Evolutionary conservation across 2,329 filamentous ascomycete genomes (phyloP).

Genomic region (Penicillium polonicum): DNA sequence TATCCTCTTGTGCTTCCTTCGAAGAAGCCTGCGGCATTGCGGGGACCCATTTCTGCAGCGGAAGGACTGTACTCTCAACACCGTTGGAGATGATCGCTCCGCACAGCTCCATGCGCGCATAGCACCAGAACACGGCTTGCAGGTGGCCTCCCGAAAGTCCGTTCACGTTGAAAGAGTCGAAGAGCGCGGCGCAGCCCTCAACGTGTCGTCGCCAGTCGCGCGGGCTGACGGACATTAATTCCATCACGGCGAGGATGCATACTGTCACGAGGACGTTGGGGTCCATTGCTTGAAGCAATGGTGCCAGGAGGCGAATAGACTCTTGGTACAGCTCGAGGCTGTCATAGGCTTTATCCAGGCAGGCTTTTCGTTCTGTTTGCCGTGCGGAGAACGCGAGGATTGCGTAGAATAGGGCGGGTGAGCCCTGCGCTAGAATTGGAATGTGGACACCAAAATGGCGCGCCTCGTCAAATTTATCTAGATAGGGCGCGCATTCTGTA

Average conservation of each 20-base stretch:
- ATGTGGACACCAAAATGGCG: conserved; percentile 53
- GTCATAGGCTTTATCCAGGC: conserved; percentile 45
- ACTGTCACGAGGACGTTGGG: conserved; percentile 53
- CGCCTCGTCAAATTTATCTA: conserved; percentile 56
- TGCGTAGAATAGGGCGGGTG: conserved; percentile 48
- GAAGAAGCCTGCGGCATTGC: conserved; percentile 31
- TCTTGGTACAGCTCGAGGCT: conserved; percentile 54
- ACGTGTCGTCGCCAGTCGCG: conserved; percentile 56
- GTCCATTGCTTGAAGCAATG: conserved; percentile 48
- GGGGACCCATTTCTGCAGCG: conserved; percentile 50
- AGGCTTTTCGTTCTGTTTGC: conserved; percentile 51
- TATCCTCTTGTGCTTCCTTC: conserved; percentile 28
- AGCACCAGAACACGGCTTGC: conserved; percentile 58
- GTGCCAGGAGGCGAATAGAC: conserved; percentile 48
- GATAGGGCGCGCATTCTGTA: conserved; percentile 32
- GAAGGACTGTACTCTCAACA: conserved; percentile 50
- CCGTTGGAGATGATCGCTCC: conserved; percentile 54
- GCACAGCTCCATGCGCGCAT: conserved; percentile 56
- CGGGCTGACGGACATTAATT: conserved; percentile 49
- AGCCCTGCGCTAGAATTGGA: conserved; percentile 48
- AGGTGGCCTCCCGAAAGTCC: conserved; percentile 52
- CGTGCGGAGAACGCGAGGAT: conserved; percentile 54
- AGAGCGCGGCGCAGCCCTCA: conserved; percentile 55
- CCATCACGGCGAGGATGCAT: conserved; percentile 53
- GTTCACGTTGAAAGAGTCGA: conserved; percentile 51